Evolutionary conservation across 2,329 filamentous ascomycete species (phyloP), one percentile per base, ranked within the genome.

Genomic region (Fusarium sulawesiense): DNA sequence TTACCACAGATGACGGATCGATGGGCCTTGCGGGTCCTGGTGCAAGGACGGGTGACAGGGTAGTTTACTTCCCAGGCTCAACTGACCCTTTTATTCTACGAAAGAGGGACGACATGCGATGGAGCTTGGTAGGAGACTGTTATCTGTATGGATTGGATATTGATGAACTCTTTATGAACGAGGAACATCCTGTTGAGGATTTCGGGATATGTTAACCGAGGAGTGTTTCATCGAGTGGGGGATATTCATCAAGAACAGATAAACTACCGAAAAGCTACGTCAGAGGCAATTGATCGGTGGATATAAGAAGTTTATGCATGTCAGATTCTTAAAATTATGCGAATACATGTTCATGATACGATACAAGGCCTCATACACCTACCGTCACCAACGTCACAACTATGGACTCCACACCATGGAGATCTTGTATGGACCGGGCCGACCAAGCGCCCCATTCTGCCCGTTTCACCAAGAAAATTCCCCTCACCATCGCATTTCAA

Each of bases 61-160:
- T 66, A 18, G 41, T 56, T 8, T 61, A 55, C 11, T 65, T 68
- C 1, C 66, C 66, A 0, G 66, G 65, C 2, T 53, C 48, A 2
- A 21, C 20, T 10, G 41, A 42, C 1, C 53, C 65, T 6, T 68
- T 68, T 27, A 4, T 66, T 0, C 6, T 68, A 3, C 49, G 54
- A 4, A 3, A 20, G 9, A 41, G 18, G 0, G 29, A 53, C 1
- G 21, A 7, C 2, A 18, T 27, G 2, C 11, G 30, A 0, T 68
- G 66, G 66, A 12, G 14, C 1, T 40, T 68, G 32, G 60, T 55
- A 2, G 23, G 45, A 9, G 60, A 69, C 9, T 68, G 65, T 10
- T 66, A 69, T 30, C 5, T 69, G 41, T 27, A 69, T 25, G 60
- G 54, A 1, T 9, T 68, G 8, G 20, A 61, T 6, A 11, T 68